These are phyloP conservation scores for Coemansia sp. DNA, from an alignment of 192 early-diverging fungal species.

Conservation along the genomic window DNA sequence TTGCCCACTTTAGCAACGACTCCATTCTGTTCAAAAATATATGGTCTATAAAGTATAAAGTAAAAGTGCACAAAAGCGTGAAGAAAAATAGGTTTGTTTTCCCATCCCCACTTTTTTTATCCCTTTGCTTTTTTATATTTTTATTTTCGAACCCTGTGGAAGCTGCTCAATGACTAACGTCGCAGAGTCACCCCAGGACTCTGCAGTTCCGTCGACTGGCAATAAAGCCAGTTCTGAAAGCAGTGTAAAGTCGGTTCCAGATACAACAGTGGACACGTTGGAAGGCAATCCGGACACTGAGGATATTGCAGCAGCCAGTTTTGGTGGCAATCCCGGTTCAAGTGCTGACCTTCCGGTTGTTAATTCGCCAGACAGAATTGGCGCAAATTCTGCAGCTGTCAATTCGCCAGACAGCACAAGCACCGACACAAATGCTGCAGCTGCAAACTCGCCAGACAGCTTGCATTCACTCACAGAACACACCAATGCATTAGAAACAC, in stretches of 20 bases:
- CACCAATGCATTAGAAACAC: not conserved
- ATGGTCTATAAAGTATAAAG: not conserved
- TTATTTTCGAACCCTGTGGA: slow-evolving; percentile 6
- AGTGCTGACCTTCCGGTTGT: not conserved
- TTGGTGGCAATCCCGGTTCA: not conserved
- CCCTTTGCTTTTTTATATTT: slow-evolving; percentile 7
- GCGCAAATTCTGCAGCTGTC: too few relatives aligned
- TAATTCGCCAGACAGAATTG: slow-evolving; percentile 3
- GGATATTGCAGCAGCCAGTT: not conserved
- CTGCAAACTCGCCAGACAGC: not conserved
- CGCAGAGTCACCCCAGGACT: slow-evolving; percentile 8
- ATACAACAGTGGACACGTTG: not conserved
- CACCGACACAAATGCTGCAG: not conserved
- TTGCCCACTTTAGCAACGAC: slow-evolving; percentile 82
- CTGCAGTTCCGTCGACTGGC: not conserved
- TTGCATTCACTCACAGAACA: too few relatives aligned
- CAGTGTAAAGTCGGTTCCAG: slow-evolving; percentile 3
- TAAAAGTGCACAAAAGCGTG: not conserved
- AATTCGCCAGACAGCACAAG: too few relatives aligned
- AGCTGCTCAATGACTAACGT: slow-evolving; percentile 5
- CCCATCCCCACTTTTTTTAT: slow-evolving; percentile 3
- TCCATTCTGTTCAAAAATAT: slow-evolving; percentile 46
- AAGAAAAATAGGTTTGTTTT: slow-evolving; percentile 1
- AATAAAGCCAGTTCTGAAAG: not conserved
- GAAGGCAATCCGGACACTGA: not conserved